phyloP scores from a whole-genome alignment of 169 alveolate genomes.

The Perkinsus olseni region DNA sequence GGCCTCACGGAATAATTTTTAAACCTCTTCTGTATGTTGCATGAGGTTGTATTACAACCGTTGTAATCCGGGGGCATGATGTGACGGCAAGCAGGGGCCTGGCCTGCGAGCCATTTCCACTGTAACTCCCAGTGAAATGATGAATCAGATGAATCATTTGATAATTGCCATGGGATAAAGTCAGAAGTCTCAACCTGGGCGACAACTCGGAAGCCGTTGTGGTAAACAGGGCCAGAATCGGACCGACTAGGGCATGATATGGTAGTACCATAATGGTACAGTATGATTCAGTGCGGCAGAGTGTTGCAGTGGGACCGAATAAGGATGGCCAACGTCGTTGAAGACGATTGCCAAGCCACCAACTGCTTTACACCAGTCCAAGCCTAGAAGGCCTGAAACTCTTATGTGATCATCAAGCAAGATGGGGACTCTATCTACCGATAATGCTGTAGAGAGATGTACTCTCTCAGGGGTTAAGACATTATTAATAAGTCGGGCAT shows the following conservation, averaged over 20 bases:
- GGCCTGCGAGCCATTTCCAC: too few relatives aligned
- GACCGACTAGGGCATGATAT: neutral
- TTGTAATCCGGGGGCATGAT: neutral
- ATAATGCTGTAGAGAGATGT: neutral
- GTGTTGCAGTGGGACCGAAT: neutral
- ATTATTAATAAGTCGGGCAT: neutral
- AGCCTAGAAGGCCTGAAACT: neutral
- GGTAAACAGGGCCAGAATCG: too few relatives aligned
- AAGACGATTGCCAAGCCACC: neutral
- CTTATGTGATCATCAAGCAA: neutral
- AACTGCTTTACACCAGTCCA: neutral
- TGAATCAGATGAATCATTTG: too few relatives aligned
- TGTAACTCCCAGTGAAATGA: too few relatives aligned
- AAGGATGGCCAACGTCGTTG: neutral
- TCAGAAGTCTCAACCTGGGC: neutral
- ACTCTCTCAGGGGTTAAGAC: neutral
- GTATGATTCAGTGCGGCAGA: neutral
- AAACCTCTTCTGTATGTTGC: neutral
- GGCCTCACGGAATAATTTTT: neutral
- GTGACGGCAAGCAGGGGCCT: too few relatives aligned
- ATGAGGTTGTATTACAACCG: neutral
- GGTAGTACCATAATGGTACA: neutral
- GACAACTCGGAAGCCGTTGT: neutral
- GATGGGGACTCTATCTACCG: neutral
- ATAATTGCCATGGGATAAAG: neutral